A percentile compares a stretch with the other conserved stretches of the same genome.
Evolutionary conservation across 768 basidiomycete genomes (phyloP).

Genomic region (Russula lepida): DNA sequence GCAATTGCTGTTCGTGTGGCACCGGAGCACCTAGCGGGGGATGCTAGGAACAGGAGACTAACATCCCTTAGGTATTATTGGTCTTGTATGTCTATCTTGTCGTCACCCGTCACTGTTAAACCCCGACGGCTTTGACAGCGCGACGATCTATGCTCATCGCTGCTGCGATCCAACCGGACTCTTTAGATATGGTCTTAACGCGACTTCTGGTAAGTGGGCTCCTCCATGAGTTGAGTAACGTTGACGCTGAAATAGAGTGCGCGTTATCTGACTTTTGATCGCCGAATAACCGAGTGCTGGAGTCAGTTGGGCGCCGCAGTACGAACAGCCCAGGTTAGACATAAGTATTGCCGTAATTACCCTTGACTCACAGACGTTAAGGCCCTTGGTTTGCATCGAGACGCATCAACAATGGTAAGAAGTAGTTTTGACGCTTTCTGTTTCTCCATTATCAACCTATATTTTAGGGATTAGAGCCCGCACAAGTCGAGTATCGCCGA

Average conservation of each 20-base stretch:
- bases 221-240: neutral
- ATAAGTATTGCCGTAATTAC: neutral
- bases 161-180: constrained; percentile 89
- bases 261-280: constrained; percentile 60
- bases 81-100: constrained; percentile 63
- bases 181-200: constrained; percentile 84
- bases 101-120: constrained; percentile 13
- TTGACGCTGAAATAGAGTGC: constrained; percentile 45
- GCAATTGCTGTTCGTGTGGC: constrained; percentile 82
- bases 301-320: constrained; percentile 91
- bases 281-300: constrained; percentile 92
- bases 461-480: constrained; percentile 57
- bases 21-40: constrained; percentile 76
- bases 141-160: constrained; percentile 83
- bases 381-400: constrained; percentile 86
- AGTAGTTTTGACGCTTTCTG: neutral
- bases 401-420: constrained; percentile 73
- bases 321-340: constrained; percentile 62
- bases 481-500: constrained; percentile 79
- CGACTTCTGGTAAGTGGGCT: constrained; percentile 54
- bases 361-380: neutral
- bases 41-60: constrained; percentile 62
- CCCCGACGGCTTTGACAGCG: constrained; percentile 37
- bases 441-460: constrained; percentile 9
- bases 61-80: constrained; percentile 90